These are phyloP conservation scores for Monoraphidium neglectum DNA, from an alignment of 139 green algal genomes.

Conservation along the genomic window DNA sequence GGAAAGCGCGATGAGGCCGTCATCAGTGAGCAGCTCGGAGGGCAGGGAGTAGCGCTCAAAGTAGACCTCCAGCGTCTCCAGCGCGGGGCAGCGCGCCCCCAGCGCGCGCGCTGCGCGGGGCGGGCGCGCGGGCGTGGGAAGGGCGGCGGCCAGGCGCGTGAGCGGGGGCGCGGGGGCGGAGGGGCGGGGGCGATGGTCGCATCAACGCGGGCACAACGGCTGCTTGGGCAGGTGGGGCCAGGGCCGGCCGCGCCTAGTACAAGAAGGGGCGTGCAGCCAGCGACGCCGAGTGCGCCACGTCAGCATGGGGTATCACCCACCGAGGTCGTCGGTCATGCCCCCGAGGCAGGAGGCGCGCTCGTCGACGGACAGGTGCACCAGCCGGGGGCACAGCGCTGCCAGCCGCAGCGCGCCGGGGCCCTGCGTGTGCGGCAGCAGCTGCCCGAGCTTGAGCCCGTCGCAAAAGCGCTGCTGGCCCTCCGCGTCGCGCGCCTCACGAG, in stretches of 20 bases:
- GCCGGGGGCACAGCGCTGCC: conserved; percentile 5
- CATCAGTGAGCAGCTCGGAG: conserved; percentile 44
- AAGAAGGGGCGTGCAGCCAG: too few species aligned
- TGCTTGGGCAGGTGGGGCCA: too few species aligned
- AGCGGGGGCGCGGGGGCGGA: too few species aligned
- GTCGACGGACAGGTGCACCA: conserved; percentile 27
- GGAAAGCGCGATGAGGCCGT: conserved; percentile 37
- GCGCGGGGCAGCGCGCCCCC: conserved; percentile 30
- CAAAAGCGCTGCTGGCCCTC: conserved; percentile 27
- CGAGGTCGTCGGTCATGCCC: conserved; percentile 46
- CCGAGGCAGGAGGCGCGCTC: conserved; percentile 44
- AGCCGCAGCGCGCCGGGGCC: conserved; percentile 19
- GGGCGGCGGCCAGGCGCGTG: too few species aligned
- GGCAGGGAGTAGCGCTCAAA: conserved; percentile 43
- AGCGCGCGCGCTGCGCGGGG: conserved; percentile 23
- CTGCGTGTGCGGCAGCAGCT: conserved; percentile 31
- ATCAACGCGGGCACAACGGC: too few species aligned
- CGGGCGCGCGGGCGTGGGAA: too few species aligned
- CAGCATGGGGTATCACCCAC: too few species aligned
- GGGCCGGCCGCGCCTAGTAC: too few species aligned
- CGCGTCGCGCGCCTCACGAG: conserved; percentile 10
- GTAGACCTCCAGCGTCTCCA: conserved; percentile 38
- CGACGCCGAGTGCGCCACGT: too few species aligned
- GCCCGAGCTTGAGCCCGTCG: conserved; percentile 18
- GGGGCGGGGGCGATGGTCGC: too few species aligned